phyloP scores from a whole-genome alignment of 148 eudicot genomes.

The Bassia scoparia region DNA sequence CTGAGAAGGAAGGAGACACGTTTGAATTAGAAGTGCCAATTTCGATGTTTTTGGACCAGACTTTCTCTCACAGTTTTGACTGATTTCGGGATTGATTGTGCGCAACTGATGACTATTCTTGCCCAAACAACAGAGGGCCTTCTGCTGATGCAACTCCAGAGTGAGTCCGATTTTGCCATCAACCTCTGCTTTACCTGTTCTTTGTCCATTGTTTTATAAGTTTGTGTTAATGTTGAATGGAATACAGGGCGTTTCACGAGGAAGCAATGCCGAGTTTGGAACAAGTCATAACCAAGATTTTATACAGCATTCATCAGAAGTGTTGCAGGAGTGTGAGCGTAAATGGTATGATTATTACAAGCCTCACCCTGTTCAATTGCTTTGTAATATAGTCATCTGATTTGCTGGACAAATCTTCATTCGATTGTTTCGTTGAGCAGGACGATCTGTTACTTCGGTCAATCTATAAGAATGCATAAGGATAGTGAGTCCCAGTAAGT shows the following conservation, averaged over 20 bases:
- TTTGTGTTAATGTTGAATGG: background rate
- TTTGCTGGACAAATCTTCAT: background rate
- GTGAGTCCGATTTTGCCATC: slow-evolving; percentile 29
- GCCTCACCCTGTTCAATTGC: background rate
- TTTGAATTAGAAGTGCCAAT: slow-evolving; percentile 66
- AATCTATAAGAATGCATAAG: slow-evolving; percentile 60
- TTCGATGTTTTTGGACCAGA: slow-evolving; percentile 58
- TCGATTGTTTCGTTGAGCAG: slow-evolving; percentile 33
- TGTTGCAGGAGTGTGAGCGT: slow-evolving; percentile 35
- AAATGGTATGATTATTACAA: slow-evolving; percentile 32
- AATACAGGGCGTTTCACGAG: slow-evolving; percentile 42
- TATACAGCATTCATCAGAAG: slow-evolving; percentile 48
- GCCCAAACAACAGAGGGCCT: slow-evolving; percentile 36
- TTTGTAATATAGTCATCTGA: background rate
- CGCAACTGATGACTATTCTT: slow-evolving; percentile 31
- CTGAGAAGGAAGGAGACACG: slow-evolving; percentile 53
- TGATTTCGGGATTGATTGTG: slow-evolving; percentile 56
- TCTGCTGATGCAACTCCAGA: slow-evolving; percentile 44
- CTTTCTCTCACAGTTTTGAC: slow-evolving; percentile 54
- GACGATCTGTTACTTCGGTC: slow-evolving; percentile 56
- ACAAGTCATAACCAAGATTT: slow-evolving; percentile 42
- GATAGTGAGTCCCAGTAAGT: slow-evolving; percentile 73
- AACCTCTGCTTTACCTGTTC: background rate
- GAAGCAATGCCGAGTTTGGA: slow-evolving; percentile 29
- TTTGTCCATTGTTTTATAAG: background rate